These are phyloP conservation scores for Harringtonia lauricola DNA, from an alignment of 2,329 filamentous ascomycete species.

Conservation along the genomic window DNA sequence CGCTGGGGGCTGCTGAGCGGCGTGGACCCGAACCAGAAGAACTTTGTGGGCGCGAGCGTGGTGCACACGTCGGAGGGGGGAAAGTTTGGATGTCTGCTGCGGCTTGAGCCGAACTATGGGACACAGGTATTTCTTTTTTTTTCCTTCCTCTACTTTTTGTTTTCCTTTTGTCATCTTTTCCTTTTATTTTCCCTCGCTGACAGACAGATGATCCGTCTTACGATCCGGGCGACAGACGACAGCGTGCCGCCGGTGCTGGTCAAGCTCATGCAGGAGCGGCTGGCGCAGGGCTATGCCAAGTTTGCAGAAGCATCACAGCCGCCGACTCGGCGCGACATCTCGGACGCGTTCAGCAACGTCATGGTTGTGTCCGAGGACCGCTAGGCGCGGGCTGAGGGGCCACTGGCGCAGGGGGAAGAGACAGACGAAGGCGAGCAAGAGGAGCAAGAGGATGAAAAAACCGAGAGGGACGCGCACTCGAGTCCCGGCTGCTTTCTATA, in stretches of 20 bases:
- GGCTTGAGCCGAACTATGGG: constrained; percentile 87
- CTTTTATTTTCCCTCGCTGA: not conserved
- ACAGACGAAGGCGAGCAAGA: not conserved
- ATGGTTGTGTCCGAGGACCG: constrained; percentile 29
- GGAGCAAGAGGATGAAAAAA: not conserved
- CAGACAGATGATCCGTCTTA: constrained; percentile 83
- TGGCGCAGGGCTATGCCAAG: constrained; percentile 44
- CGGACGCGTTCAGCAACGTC: constrained; percentile 43
- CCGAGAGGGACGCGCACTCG: not conserved
- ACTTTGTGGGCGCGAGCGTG: constrained; percentile 85
- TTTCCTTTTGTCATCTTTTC: not conserved
- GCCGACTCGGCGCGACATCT: constrained; percentile 38
- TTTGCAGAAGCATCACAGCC: constrained; percentile 25
- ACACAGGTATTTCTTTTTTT: constrained; percentile 54
- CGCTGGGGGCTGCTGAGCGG: constrained; percentile 76
- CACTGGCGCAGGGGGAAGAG: not conserved
- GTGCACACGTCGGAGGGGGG: constrained; percentile 71
- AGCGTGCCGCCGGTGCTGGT: constrained; percentile 68
- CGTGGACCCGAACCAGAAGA: constrained; percentile 87
- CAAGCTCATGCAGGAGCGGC: constrained; percentile 77
- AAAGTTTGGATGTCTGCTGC: constrained; percentile 88
- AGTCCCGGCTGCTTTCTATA: not conserved
- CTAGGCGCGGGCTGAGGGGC: constrained; percentile 2
- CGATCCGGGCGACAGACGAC: constrained; percentile 88
- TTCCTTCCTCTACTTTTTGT: not conserved